Evolutionary conservation across 192 early-diverging fungal species (phyloP).

Genomic region (Mortierella hygrophila): DNA sequence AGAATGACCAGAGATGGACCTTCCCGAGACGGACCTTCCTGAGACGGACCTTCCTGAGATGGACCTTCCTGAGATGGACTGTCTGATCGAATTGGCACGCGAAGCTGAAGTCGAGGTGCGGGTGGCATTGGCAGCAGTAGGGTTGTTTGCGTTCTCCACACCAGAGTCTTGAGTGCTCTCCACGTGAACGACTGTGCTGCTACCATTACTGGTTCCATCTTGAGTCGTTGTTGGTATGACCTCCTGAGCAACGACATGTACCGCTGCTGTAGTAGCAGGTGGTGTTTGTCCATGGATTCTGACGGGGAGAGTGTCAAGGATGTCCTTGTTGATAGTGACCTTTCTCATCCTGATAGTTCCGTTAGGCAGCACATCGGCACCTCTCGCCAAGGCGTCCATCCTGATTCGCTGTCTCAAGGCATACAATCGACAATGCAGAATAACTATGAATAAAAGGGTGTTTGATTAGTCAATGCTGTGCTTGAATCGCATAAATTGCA

Average conservation of each 20-base stretch:
- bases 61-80: constrained; percentile 37
- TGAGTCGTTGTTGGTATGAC: neutral
- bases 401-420: constrained; percentile 42
- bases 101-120: neutral
- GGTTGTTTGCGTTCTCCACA: neutral
- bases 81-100: constrained; percentile 17
- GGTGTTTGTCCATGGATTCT: constrained; percentile 56
- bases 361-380: constrained; percentile 39
- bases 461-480: neutral
- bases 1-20: constrained; percentile 15
- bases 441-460: constrained; percentile 8
- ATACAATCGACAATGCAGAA: constrained; percentile 47
- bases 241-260: neutral
- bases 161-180: neutral
- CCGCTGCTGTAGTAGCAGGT: neutral
- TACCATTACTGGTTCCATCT: neutral
- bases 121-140: neutral
- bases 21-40: constrained; percentile 39
- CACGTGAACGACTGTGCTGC: neutral
- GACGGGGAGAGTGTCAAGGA: constrained; percentile 48
- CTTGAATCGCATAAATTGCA: neutral
- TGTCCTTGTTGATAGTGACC: constrained; percentile 35
- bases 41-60: constrained; percentile 42
- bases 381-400: constrained; percentile 44
- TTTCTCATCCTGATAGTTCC: constrained; percentile 49